phyloP scores from a whole-genome alignment of 2,329 filamentous ascomycete species.

The Colletotrichum eremochloae region DNA sequence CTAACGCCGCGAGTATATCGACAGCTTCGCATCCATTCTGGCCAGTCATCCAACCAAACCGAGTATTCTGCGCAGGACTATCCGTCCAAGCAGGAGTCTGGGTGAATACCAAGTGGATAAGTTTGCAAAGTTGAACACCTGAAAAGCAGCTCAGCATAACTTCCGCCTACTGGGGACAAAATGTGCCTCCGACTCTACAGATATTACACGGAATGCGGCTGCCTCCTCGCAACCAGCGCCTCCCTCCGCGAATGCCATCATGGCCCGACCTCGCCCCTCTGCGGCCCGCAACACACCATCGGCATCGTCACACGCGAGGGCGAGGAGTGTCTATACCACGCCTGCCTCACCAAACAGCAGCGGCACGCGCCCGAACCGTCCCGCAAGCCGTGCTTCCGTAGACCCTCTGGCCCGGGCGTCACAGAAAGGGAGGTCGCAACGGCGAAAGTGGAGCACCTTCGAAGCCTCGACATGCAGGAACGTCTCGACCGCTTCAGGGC shows the following conservation, averaged over 20 bases:
- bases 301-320: slow-evolving; percentile 17
- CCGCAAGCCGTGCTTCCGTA: not conserved
- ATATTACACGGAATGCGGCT: slow-evolving; percentile 29
- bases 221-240: slow-evolving; percentile 17
- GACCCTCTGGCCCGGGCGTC: not conserved
- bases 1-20: not conserved
- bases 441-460: not conserved
- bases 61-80: not conserved
- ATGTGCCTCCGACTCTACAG: slow-evolving; percentile 34
- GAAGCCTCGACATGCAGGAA: not conserved
- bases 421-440: not conserved
- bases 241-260: slow-evolving; percentile 17
- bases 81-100: not conserved
- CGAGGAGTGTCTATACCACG: slow-evolving; percentile 29
- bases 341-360: not conserved
- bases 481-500: not conserved
- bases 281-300: slow-evolving; percentile 4
- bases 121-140: not conserved
- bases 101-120: not conserved
- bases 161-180: not conserved
- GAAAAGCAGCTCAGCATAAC: not conserved
- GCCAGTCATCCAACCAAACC: no score
- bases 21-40: not conserved
- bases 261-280: slow-evolving; percentile 17
- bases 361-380: not conserved